Percentiles rank a stretch among this genome's conserved stretches.
Conservation (phyloP, 352 stramenopile species). For the Globisporangium iwayamae region DNA sequence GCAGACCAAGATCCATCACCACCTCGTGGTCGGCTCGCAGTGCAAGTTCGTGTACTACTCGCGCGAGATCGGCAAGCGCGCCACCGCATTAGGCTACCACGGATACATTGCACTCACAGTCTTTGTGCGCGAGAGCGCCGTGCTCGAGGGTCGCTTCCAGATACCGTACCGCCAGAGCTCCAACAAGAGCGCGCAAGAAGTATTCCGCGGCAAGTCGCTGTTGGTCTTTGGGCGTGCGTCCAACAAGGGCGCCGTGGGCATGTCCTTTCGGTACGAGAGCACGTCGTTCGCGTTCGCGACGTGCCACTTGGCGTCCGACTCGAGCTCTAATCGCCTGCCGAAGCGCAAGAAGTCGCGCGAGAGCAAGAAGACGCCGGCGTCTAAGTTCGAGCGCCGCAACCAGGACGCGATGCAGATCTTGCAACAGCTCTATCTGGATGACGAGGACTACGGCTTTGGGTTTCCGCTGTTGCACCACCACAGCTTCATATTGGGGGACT, state of each 20-base stretch:
- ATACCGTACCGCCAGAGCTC: conserved; percentile 54
- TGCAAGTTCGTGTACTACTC: conserved; percentile 74
- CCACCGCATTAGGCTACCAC: conserved; percentile 79
- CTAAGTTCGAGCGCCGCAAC: conserved; percentile 78
- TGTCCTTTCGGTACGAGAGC: conserved; percentile 57
- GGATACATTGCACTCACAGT: conserved; percentile 85
- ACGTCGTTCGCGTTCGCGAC: conserved; percentile 65
- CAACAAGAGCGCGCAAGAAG: conserved; percentile 63
- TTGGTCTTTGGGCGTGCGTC: conserved; percentile 67
- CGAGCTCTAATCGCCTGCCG: conserved; percentile 40
- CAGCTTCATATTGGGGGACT: conserved; percentile 87
- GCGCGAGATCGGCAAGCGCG: conserved; percentile 76
- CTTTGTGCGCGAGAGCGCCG: conserved; percentile 68
- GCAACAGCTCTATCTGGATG: conserved; percentile 73
- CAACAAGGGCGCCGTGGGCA: conserved; percentile 69
- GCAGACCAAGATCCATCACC: conserved; percentile 56
- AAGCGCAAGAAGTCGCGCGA: conserved; percentile 21
- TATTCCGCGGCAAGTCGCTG: conserved; percentile 75
- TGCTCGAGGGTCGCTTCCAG: conserved; percentile 59
- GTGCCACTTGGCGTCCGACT: conserved; percentile 87
- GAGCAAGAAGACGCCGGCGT: conserved; percentile 25
- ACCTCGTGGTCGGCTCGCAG: conserved; percentile 49
- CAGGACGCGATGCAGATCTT: conserved; percentile 80
- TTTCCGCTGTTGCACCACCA: conserved; percentile 81
- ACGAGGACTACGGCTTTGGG: conserved; percentile 84